Evolutionary conservation across 2,329 filamentous ascomycete species (phyloP), one percentile per base, ranked within the genome.

Genomic region (Botryosphaeria dothidea): DNA sequence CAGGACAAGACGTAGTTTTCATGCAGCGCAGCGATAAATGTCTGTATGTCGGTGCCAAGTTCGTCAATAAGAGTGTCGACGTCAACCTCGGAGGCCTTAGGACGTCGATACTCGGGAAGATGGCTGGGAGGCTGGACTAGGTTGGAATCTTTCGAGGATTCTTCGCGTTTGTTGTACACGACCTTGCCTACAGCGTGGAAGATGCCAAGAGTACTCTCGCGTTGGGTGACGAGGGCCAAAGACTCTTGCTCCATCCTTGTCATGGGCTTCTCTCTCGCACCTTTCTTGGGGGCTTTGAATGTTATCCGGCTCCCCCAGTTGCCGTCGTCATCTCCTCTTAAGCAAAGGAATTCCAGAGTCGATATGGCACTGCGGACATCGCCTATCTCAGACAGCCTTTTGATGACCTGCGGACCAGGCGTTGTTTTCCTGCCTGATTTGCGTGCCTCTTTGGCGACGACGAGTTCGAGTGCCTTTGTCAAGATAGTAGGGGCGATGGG

Each of bases 151-250:
- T 23, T 19, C 6, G 64, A 38, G 3, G 78, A 69, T 15, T 62
- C 48, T 29, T 90, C 85, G 51, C 95, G 86, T 75, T 97, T 99
- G 80, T 99, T 99, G 80, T 98, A 96, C 0, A 98, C 89, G 2
- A 99, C 92, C 74, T 95, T 97, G 3, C 94, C 95, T 13, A 98
- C 91, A 0, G 95, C 93, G 75, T 99, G 95, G 73, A 99, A 99
- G 58, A 99, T 92, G 1, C 94, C 95, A 2, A 99, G 82, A 68
- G 90, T 97, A 17, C 91, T 90, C 79, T 98, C 95, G 64, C 95
- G 87, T 72, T 93, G 92, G 0, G 91, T 92, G 23, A 98, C 86
- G 66, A 95, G 81, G 72, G 92, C 88, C 9, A 98, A 78, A 4
- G 88, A 93, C 68, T 96, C 90, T 66, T 86, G 83, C 75, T 98